A percentile compares a stretch with the other conserved stretches of the same genome.
phyloP scores from a whole-genome alignment of 257 asterid genomes.

The Ilex asprella region DNA sequence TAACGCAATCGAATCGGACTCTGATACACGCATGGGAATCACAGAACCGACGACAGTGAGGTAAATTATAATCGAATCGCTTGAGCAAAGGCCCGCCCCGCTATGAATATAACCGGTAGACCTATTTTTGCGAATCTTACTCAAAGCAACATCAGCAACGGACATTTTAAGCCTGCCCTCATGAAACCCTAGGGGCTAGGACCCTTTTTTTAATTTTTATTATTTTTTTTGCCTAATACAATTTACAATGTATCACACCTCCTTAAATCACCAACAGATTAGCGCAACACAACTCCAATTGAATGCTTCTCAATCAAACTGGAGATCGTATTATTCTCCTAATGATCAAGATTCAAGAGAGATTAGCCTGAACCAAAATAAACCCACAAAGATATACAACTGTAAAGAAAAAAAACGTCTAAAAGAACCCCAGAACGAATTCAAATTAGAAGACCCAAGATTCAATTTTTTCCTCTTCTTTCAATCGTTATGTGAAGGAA shows the following conservation, averaged over 20 bases:
- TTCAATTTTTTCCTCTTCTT: too few relatives aligned
- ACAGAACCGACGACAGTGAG: slow-evolving; percentile 49
- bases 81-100: slow-evolving; percentile 24
- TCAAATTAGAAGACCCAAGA: too few relatives aligned
- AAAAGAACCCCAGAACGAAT: too few relatives aligned
- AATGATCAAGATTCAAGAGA: not conserved
- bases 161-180: slow-evolving; percentile 40
- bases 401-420: too few relatives aligned
- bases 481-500: too few relatives aligned
- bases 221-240: slow-evolving; percentile 21
- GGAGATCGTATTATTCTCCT: too few relatives aligned
- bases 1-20: slow-evolving; percentile 66
- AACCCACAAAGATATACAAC: not conserved
- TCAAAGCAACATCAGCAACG: slow-evolving; percentile 56
- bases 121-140: slow-evolving; percentile 36
- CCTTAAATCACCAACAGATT: not conserved
- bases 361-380: slow-evolving; percentile 5
- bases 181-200: slow-evolving; percentile 4
- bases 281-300: not conserved
- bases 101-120: slow-evolving; percentile 22
- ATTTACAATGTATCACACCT: not conserved
- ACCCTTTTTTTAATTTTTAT: slow-evolving; percentile 14
- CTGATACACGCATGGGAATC: slow-evolving; percentile 62
- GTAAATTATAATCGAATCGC: slow-evolving; percentile 48
- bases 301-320: not conserved